Evolutionary conservation across 345 rosid genomes (phyloP), one percentile per base, ranked within the genome.

Genomic region (Euphorbia lathyris): DNA sequence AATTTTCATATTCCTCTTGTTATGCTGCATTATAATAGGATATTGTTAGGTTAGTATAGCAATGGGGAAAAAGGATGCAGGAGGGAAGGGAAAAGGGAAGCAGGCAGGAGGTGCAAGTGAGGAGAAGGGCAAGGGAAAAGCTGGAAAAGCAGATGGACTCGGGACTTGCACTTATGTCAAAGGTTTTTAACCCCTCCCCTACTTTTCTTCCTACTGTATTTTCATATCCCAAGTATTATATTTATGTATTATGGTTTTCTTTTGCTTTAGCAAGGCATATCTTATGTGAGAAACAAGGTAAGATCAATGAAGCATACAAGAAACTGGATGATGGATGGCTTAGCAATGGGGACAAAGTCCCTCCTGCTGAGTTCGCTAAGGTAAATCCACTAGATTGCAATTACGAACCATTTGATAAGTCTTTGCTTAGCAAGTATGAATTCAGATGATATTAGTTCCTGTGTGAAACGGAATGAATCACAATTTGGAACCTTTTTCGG

Each of bases 281-380:
- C 25, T 76, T 94, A 68, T 94, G 98, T 74, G 98, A 94, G 76
- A 91, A 94, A 85, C 96, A 94, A 77, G 98, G 98, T 10, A 88
- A 94, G 81, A 87, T 94, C 75, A 94, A 90, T 75, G 97, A 90
- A 66, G 98, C 98, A 16, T 94, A 91, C 86, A 90, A 94, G 84
- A 91, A 94, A 72, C 74, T 94, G 78, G 81, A 94, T 77, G 97
- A 94, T 79, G 98, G 96, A 66, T 94, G 96, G 98, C 83, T 90
- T 66, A 75, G 84, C 85, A 90, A 86, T 43, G 97, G 96, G 45
- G 98, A 94, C 75, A 94, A 91, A 78, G 98, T 94, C 65, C 97
- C 98, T 20, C 93, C 97, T 70, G 97, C 98, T 76, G 98, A 94
- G 80, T 94, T 90, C 79, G 96, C 97, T 1, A 94, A 91, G 93